phyloP scores from a whole-genome alignment of 768 basidiomycete species.

The Coprinopsis strossmayeri region DNA sequence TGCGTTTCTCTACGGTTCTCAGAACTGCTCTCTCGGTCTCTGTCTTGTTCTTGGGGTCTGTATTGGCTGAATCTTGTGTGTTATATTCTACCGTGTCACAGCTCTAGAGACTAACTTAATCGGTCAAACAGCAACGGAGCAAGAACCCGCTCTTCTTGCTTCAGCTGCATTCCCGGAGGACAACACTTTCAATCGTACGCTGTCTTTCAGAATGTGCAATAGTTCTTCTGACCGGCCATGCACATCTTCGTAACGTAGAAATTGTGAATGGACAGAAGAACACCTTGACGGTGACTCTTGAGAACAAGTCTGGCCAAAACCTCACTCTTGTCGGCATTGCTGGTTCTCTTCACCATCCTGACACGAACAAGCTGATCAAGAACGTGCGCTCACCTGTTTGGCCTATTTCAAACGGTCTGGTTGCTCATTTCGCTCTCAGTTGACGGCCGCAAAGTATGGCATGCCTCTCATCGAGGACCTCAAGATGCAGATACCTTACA shows the following conservation, averaged over 20 bases:
- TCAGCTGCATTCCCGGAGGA: constrained; percentile 59
- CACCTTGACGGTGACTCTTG: constrained; percentile 53
- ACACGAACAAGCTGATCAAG: constrained; percentile 58
- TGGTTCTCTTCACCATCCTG: constrained; percentile 63
- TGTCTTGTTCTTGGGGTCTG: constrained; percentile 17
- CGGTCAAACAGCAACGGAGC: constrained; percentile 16
- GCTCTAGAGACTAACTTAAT: constrained; percentile 9
- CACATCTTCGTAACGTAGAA: constrained; percentile 47
- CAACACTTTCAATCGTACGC: constrained; percentile 75
- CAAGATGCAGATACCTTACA: constrained; percentile 62
- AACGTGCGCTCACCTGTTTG: constrained; percentile 39
- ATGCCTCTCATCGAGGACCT: constrained; percentile 46
- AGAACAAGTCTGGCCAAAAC: constrained; percentile 72
- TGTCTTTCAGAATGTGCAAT: constrained; percentile 4
- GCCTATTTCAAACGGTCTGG: background rate
- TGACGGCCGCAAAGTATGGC: constrained; percentile 48
- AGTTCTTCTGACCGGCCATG: constrained; percentile 15
- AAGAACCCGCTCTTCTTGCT: constrained; percentile 49
- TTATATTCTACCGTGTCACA: constrained; percentile 4
- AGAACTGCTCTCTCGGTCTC: constrained; percentile 20
- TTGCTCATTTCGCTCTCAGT: constrained; percentile 30
- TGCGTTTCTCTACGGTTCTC: constrained; percentile 22
- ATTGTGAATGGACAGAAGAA: constrained; percentile 83
- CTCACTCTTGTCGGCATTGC: constrained; percentile 59
- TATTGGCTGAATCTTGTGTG: constrained; percentile 15